Base-by-base conservation (phyloP, 805 yeast species). In the Wickerhamiella alocasiicola region DNA sequence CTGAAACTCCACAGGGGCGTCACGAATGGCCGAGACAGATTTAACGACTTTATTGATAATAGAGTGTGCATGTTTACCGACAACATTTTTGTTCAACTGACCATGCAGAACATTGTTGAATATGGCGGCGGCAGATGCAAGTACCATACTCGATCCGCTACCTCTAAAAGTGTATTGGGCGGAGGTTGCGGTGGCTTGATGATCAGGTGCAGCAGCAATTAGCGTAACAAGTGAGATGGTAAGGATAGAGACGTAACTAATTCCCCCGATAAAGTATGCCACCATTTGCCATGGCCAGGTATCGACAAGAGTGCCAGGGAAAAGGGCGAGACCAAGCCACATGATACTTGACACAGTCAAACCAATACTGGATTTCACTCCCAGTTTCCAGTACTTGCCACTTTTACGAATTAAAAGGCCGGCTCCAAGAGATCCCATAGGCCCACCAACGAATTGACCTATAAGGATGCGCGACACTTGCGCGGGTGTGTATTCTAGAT, bases 111-210 rank as follows among this genome's bases (percentile, higher is more conserved):
- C 54, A 37, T 64, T 64, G 52, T 75, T 81, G 62, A 79, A 80
- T 21, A 78, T 63, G 3, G 84, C 76, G 18, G 80, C 69, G 0
- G 81, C 77, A 9, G 76, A 50, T 1, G 87, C 65, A n/a, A 83
- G 84, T 28, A 94, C 94, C 36, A 82, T 59, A 0, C 91, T 80
- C n/a, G 88, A 78, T 0, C 94, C 94, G 1, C 85, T 77, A 6
- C 88, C 78, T 51, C 94, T 68, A 63, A 81, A 83, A 0, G 87
- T 85, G 56, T 87, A 85, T 54, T 83, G 94, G 44, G 87, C 81
- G 0, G 94, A 81, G 0, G 95, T 85, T 1, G 88, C 78, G n/a
- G 84, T 70, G 1, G 95, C 95, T 57, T 83, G 94, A 52, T 67
- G 72, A 40, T 70, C 67, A 16, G 64, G 57, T 2, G 79, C 91